Base-by-base conservation (phyloP, 129 eudicot genomes). In the Lonicera japonica region DNA sequence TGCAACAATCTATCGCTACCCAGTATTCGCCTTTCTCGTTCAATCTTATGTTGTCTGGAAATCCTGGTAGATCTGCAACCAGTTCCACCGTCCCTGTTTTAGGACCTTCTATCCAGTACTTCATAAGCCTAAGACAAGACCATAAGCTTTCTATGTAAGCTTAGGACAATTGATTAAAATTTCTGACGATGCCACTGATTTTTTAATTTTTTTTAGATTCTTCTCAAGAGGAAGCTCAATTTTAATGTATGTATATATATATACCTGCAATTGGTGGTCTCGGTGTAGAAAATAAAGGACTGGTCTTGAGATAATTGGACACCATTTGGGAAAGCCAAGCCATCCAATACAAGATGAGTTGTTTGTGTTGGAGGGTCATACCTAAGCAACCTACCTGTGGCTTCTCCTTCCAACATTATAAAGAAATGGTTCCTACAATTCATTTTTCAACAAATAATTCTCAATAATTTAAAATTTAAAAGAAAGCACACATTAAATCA, bases 1-100 rank as follows among this genome's bases (percentile, higher is more conserved):
- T 57, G 23, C 99, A 94, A 68, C 99, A 88, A 68, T 94, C 99
- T 40, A 94, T 94, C 24, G 99, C 96, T 16, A 94, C 89, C 99
- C 99, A 94, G 43, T 82, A 94, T 6, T 88, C 80, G 4, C 99
- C 99, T 36, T 73, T 83, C 15, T 94, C 96, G 57, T 85, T 94
- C 40, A 83, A 56, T 60, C 99, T 80, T 39, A 94, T 73, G 56
- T 94, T 94, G 80, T 94, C 99, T 0, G 99, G 96, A 40, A 85
- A 94, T 16, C 99, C 99, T 0, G 99, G 99, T 5, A 94, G 76
- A 74, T 94, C 73, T 29, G 94, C 99, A 25, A 83, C 81, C 0
- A 85, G 52, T 74, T 94, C 92, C 0, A 67, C 66, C 1, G 51
- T 77, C 21, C 95, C 96, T 15, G 15, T 68, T 34, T 71, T 76